Evolutionary conservation across 208 protist species (phyloP).

Genomic region (Trypanosoma melophagium): DNA sequence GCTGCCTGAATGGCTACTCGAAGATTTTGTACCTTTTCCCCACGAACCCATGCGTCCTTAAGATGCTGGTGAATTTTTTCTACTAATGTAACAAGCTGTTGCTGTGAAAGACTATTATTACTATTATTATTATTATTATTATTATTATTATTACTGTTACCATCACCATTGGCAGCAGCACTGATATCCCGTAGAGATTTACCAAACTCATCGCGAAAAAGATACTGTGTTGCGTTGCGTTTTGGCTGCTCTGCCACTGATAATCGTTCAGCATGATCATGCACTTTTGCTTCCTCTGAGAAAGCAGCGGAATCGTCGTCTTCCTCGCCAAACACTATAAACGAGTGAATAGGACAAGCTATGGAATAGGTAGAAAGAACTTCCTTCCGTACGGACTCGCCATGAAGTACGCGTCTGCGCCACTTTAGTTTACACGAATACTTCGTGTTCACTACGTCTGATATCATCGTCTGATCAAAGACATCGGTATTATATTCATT

Average conservation of each 20-base stretch:
- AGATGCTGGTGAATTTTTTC: constrained; percentile 53
- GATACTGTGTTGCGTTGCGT: neutral
- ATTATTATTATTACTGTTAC: too few species aligned
- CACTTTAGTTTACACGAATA: neutral
- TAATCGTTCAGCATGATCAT: neutral
- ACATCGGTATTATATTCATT: too few species aligned
- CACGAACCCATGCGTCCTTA: constrained; percentile 46
- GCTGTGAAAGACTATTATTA: neutral
- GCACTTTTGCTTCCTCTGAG: neutral
- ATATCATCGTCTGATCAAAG: too few species aligned
- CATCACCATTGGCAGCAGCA: too few species aligned
- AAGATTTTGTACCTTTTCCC: constrained; percentile 67
- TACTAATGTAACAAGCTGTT: constrained; percentile 47
- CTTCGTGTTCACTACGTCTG: neutral
- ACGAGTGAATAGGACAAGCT: constrained; percentile 1
- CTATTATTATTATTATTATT: too few species aligned
- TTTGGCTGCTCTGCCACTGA: neutral
- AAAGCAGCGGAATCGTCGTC: neutral
- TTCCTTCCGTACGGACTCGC: neutral
- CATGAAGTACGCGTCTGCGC: neutral
- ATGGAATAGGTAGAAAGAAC: constrained; percentile 3
- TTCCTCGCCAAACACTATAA: constrained; percentile 2
- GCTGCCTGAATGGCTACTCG: constrained; percentile 78
- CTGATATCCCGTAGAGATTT: neutral
- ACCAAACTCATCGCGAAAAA: neutral